phyloP scores from a whole-genome alignment of 805 yeast genomes.

The Saccharomycopsis malanga region DNA sequence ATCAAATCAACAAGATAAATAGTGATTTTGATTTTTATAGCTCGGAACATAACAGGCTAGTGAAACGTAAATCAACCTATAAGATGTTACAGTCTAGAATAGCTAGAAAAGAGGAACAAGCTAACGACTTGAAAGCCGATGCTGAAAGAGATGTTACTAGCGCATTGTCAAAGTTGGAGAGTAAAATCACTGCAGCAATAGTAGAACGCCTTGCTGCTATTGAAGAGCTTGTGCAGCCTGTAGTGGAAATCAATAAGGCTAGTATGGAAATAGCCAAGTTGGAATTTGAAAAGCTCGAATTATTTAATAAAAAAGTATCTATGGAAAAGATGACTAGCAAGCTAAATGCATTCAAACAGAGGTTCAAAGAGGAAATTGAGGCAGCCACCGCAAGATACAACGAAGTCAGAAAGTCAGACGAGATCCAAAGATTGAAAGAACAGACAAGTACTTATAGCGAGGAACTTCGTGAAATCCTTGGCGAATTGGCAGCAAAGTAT shows the following conservation, averaged over 20 bases:
- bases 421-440: conserved; percentile 26
- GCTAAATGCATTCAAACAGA: conserved; percentile 28
- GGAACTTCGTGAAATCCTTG: conserved; percentile 35
- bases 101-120: conserved; percentile 28
- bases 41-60: conserved; percentile 17
- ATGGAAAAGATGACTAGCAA: conserved; percentile 28
- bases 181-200: conserved; percentile 24
- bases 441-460: conserved; percentile 32
- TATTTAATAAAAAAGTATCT: conserved; percentile 32
- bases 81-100: conserved; percentile 22
- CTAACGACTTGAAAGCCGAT: conserved; percentile 32
- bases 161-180: conserved; percentile 32
- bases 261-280: conserved; percentile 26
- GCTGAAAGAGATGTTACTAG: conserved; percentile 36
- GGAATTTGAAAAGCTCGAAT: conserved; percentile 32
- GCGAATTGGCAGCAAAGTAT: conserved; percentile 36
- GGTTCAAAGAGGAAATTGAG: conserved; percentile 26
- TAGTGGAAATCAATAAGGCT: conserved; percentile 26
- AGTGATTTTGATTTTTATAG: conserved; percentile 22
- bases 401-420: conserved; percentile 24
- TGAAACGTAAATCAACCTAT: conserved; percentile 14
- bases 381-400: conserved; percentile 27
- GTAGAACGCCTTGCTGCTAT: conserved; percentile 25
- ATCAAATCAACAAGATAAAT: conserved; percentile 18
- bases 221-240: conserved; percentile 23